Conservation (phyloP, 805 yeast genomes). For the Ogataea ganodermae region DNA sequence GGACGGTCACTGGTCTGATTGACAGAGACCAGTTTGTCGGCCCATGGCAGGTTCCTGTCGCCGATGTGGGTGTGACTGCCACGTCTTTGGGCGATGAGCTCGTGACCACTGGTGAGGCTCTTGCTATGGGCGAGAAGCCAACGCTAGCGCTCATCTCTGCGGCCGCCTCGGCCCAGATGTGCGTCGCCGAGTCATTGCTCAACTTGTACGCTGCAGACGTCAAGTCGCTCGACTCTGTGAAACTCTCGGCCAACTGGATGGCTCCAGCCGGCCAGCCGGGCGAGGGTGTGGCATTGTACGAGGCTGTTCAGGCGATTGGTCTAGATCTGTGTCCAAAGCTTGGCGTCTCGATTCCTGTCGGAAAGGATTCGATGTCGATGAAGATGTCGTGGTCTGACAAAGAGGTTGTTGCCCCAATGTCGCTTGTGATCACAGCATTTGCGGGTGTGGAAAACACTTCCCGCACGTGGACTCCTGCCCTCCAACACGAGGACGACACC, state of each 20-base stretch:
- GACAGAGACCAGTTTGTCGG: conserved; percentile 99
- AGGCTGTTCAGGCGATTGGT: conserved; percentile 96
- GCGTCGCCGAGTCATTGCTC: conserved; percentile 91
- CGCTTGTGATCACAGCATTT: conserved; percentile 88
- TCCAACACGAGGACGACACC: conserved; percentile 52
- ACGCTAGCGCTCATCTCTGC: conserved; percentile 84
- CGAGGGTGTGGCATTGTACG: conserved; percentile 92
- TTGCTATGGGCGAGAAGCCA: conserved; percentile 98
- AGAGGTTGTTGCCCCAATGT: conserved; percentile 94
- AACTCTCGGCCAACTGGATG: conserved; percentile 99
- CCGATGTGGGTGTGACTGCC: conserved; percentile 96
- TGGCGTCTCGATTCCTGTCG: conserved; percentile 93
- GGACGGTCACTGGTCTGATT: conserved; percentile 94
- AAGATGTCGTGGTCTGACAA: conserved; percentile 95
- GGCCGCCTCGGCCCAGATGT: conserved; percentile 89
- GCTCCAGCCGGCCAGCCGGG: conserved; percentile 93
- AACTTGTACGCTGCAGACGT: conserved; percentile 91
- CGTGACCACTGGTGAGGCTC: conserved; percentile 87
- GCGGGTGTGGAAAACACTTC: conserved; percentile 83
- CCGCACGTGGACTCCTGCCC: conserved; percentile 93
- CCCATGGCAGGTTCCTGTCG: conserved; percentile 99
- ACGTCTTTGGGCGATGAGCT: conserved; percentile 80
- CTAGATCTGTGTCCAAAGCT: conserved; percentile 90
- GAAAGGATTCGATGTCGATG: conserved; percentile 99
- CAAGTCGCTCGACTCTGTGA: conserved; percentile 68